A percentile compares a stretch with the other conserved stretches of the same genome.
phyloP scores from a whole-genome alignment of 495 filamentous ascomycete species.

The Haplographium delicatum region DNA sequence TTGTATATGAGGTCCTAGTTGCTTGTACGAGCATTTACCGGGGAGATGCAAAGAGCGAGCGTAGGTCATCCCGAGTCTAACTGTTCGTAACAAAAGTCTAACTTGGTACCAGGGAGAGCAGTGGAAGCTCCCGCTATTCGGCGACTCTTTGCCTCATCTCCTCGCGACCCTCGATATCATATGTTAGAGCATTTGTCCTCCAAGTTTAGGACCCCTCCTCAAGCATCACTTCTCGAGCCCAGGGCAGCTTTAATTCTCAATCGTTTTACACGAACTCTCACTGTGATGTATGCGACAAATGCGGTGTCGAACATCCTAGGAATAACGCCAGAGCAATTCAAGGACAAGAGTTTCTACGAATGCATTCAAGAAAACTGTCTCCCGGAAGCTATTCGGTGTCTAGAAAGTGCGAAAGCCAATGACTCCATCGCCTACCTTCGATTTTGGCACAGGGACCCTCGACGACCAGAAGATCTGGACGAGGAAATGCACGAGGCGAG shows the following conservation, averaged over 20 bases:
- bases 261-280: conserved; percentile 75
- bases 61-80: too few species aligned
- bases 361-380: conserved; percentile 75
- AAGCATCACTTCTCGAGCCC: conserved; percentile 62
- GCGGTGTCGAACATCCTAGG: conserved; percentile 69
- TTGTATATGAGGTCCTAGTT: conserved; percentile 83
- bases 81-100: too few species aligned
- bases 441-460: conserved; percentile 81
- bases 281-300: conserved; percentile 82
- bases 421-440: conserved; percentile 90
- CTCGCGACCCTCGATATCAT: conserved; percentile 80
- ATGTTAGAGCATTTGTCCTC: conserved; percentile 82
- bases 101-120: conserved; percentile 55
- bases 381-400: conserved; percentile 64
- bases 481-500: conserved; percentile 24
- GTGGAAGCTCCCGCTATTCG: conserved; percentile 75
- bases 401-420: conserved; percentile 87
- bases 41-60: conserved; percentile 62
- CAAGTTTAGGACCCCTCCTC: conserved; percentile 67
- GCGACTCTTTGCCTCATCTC: conserved; percentile 73
- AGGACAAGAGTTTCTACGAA: conserved; percentile 72
- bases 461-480: conserved; percentile 33
- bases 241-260: conserved; percentile 84
- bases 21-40: conserved; percentile 79
- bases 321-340: conserved; percentile 56